Base-by-base conservation (phyloP, 768 basidiomycete species). In the Crucibulum laeve region DNA sequence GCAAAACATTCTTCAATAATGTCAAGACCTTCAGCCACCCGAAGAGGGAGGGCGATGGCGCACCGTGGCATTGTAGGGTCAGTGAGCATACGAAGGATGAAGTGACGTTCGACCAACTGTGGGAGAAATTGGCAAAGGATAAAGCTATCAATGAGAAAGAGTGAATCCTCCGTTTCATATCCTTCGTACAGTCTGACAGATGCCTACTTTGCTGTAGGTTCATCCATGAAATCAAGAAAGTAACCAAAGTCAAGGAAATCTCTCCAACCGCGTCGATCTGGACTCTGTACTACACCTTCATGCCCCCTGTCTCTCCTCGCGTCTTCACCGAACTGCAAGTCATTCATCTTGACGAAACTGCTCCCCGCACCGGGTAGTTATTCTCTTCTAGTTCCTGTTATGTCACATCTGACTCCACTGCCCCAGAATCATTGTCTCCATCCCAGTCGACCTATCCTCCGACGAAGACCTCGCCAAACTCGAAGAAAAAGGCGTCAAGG, bases 251-350 rank as follows among this genome's bases (percentile, higher is more conserved):
- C 50, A 80, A 82, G 59, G 71, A 73, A 19, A 57, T 89, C 33
- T 86, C 85, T 0, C 68, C 76, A 8, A 82, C 73, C 2, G 76
- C 82, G 39, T 66, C 70, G 2, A 79, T 89, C 48, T 89, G 85
- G 86, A 74, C 82, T 0, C 48, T 85, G 47, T 77, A 79, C 59
- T 91, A 91, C 61, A 82, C 73, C 2, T 86, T 89, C 61, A 67
- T 77, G 0, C 77, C 83, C 4, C 80, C 86, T 2, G 61, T 89
- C 15, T 81, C 85, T 3, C 79, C 86, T 7, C 80, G 87, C 11
- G 74, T 85, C 17, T 91, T 89, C 61, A 88, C 86, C 1, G 83
- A 82, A 25, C 60, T 88, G 28, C 85, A 87, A 55, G 73, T 82
- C n/a, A 65, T 68, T 7, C 71, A 79, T 46, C 62, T 83, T 19